Base-by-base conservation (phyloP, 768 basidiomycete genomes). In the Lactarius indigo region DNA sequence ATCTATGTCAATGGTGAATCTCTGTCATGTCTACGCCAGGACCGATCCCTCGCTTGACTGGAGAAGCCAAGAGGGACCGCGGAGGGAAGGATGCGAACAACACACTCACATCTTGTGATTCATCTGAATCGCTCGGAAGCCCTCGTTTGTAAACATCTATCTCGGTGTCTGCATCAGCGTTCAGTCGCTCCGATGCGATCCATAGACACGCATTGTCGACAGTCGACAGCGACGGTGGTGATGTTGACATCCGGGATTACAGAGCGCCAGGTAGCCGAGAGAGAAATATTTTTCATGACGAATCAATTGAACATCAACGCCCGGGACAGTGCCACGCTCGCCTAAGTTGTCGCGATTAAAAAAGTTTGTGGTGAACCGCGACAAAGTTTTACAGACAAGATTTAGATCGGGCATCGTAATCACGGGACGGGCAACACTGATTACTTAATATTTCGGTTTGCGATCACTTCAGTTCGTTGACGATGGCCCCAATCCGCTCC, bases 121-220 rank as follows among this genome's bases (percentile, higher is more conserved):
- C 64, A 44, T 52, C n/a, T 5, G 50, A 30, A 31, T 44, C 60
- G 1, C 23, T 42, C 17, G 31, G 44, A 35, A 59, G 33, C 7
- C 13, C 59, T 30, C n/a, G 42, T 54, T 61, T 61, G 42, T 61
- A 64, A n/a, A 71, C n/a, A 23, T 66, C 65, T 54, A 71, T 23
- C 59, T 69, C 68, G 39, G 63, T 23, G 20, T 71, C 68, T 26
- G 68, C 68, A 52, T 69, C 68, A 20, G 64, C 65, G 37, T 69
- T 69, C 33, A 64, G 37, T 28, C 60, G 59, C n/a, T 71, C 70
- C 28, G 70, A 66, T 15, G 65, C 57, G 47, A 65, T 50, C 70
- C 70, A 71, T n/a, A 66, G 31, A 42, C 62, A 69, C 13, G 41
- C 56, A 23, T 54, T 60, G 20, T 71, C 70, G 17, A 56, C 30